A percentile compares a stretch with the other conserved stretches of the same genome.
Conservation (phyloP, 345 rosid species). For the Abelmoschus esculentus region DNA sequence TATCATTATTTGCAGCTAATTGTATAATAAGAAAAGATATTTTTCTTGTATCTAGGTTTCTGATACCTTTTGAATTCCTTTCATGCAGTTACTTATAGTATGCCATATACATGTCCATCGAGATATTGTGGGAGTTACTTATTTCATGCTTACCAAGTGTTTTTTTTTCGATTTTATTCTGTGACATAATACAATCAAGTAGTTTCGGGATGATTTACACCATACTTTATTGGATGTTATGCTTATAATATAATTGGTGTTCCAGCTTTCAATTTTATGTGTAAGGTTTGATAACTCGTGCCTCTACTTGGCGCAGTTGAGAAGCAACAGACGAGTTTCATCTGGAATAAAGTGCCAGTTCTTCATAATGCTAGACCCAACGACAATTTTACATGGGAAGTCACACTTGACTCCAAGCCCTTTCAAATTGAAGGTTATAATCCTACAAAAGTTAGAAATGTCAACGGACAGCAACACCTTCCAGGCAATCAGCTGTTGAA, state of each 20-base stretch:
- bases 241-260: neutral
- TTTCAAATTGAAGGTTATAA: slow-evolving; percentile 42
- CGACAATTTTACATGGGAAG: slow-evolving; percentile 37
- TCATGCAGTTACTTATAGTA: neutral
- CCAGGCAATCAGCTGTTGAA: slow-evolving; percentile 27
- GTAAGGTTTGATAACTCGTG: slow-evolving; percentile 13
- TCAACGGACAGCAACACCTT: slow-evolving; percentile 33
- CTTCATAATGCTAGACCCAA: slow-evolving; percentile 31
- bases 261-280: neutral
- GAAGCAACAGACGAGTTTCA: slow-evolving; percentile 50
- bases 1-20: neutral
- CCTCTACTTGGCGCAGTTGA: slow-evolving; percentile 46
- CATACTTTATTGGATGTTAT: neutral
- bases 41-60: too few relatives aligned
- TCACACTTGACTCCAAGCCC: slow-evolving; percentile 34
- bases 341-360: slow-evolving; percentile 42
- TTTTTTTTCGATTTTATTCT: neutral
- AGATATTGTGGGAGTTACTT: neutral
- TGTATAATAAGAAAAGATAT: neutral
- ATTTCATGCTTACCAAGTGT: neutral
- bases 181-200: neutral
- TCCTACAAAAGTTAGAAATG: slow-evolving; percentile 36
- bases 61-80: too few relatives aligned
- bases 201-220: neutral
- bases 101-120: neutral